phyloP scores from a whole-genome alignment of 1,284 basidiomycete genomes.

The Boletus putidus region DNA sequence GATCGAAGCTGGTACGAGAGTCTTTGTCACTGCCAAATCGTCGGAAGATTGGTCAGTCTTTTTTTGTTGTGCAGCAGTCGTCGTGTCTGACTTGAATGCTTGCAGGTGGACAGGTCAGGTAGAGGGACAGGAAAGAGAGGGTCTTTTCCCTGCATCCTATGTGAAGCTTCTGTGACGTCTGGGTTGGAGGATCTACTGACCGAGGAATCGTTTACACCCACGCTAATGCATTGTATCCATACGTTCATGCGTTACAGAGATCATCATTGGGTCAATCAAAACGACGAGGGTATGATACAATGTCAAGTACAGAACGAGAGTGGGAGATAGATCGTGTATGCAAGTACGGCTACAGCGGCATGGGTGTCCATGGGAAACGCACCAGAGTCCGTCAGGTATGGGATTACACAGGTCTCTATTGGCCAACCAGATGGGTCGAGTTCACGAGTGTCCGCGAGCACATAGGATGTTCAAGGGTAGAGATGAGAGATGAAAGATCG shows the following conservation, averaged over 20 bases:
- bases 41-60: conserved; percentile 70
- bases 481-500: conserved; percentile 30
- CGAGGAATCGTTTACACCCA: not conserved
- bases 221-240: not conserved
- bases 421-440: conserved; percentile 8
- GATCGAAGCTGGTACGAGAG: conserved; percentile 53
- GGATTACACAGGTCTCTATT: conserved; percentile 9
- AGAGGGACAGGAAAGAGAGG: conserved; percentile 60
- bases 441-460: conserved; percentile 29
- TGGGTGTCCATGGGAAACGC: conserved; percentile 31
- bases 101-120: conserved; percentile 74
- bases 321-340: conserved; percentile 29
- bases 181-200: not conserved
- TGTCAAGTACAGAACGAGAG: conserved; percentile 37
- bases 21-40: conserved; percentile 61
- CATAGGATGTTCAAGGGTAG: conserved; percentile 25
- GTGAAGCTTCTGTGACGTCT: conserved; percentile 55
- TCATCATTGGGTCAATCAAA: conserved; percentile 24
- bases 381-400: conserved; percentile 16
- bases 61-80: not conserved
- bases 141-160: conserved; percentile 74
- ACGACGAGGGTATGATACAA: conserved; percentile 35
- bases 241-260: conserved; percentile 14
- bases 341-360: conserved; percentile 30
- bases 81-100: conserved; percentile 5